Percentiles rank a stretch among this genome's conserved stretches.
Evolutionary conservation across 345 rosid genomes (phyloP).

Genomic region (Excoecaria agallocha): DNA sequence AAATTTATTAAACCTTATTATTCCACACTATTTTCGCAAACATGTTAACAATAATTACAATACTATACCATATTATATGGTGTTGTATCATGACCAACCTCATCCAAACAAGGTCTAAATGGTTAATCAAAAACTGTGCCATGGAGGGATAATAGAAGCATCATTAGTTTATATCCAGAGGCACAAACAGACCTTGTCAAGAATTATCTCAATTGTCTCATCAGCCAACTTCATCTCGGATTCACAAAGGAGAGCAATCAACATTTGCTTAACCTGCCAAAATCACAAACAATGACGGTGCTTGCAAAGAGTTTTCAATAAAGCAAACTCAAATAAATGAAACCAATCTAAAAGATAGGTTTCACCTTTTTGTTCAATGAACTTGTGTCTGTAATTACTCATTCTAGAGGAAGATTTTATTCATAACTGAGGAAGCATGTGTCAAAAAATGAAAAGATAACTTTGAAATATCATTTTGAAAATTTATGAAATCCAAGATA

Average conservation of each 20-base stretch:
- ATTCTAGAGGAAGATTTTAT: not conserved
- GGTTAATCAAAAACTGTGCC: not conserved
- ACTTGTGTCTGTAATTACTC: too few species aligned
- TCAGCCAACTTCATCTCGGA: slow-evolving; percentile 93
- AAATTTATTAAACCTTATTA: too few species aligned
- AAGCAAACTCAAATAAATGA: slow-evolving; percentile 17
- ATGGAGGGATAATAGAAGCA: not conserved
- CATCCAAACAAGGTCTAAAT: too few species aligned
- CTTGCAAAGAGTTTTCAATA: slow-evolving; percentile 19
- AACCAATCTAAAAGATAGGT: not conserved
- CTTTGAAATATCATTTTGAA: not conserved
- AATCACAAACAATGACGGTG: slow-evolving; percentile 31
- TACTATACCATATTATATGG: too few species aligned
- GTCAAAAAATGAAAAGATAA: not conserved
- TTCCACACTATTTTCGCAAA: too few species aligned
- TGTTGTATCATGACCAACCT: too few species aligned
- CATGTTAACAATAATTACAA: too few species aligned
- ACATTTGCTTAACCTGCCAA: slow-evolving; percentile 94
- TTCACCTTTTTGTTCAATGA: not conserved
- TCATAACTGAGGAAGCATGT: not conserved
- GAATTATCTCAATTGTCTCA: slow-evolving; percentile 86
- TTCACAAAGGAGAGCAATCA: slow-evolving; percentile 93
- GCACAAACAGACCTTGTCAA: slow-evolving; percentile 67
- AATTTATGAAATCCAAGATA: not conserved
- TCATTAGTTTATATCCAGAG: not conserved